These are phyloP conservation scores for Peterozyma toletana DNA, from an alignment of 805 yeast genomes.

Conservation along the genomic window DNA sequence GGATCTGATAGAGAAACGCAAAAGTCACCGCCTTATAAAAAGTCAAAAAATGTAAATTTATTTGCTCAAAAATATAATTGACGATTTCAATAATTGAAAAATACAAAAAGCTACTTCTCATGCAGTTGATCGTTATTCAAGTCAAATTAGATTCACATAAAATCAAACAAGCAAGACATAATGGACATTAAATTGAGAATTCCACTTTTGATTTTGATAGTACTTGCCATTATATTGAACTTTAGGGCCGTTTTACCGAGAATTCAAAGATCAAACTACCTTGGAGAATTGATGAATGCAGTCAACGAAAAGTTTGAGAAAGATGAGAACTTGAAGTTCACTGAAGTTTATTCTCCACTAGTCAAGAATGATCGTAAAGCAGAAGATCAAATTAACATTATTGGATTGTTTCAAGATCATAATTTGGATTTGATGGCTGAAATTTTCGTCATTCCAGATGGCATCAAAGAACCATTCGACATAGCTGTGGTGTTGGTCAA, in stretches of 20 bases:
- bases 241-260: neutral
- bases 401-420: neutral
- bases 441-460: constrained; percentile 6
- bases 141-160: too few relatives aligned
- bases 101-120: too few relatives aligned
- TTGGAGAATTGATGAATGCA: constrained; percentile 2
- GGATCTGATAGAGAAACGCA: too few relatives aligned
- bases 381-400: constrained; percentile 2
- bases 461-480: constrained; percentile 5
- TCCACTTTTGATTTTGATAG: too few relatives aligned
- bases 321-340: neutral
- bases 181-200: too few relatives aligned
- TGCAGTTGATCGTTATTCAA: too few relatives aligned
- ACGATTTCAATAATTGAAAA: too few relatives aligned
- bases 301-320: neutral
- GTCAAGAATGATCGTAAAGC: constrained; percentile 6
- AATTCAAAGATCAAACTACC: constrained; percentile 1
- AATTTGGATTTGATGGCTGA: constrained; percentile 1
- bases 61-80: too few relatives aligned
- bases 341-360: constrained; percentile 1
- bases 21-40: too few relatives aligned
- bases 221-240: too few relatives aligned
- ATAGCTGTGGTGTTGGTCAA: constrained; percentile 2
- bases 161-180: too few relatives aligned
- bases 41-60: too few relatives aligned